Evolutionary conservation across 1,284 basidiomycete species (phyloP), one percentile per base, ranked within the genome.

Genomic region (Sutorius eximius): DNA sequence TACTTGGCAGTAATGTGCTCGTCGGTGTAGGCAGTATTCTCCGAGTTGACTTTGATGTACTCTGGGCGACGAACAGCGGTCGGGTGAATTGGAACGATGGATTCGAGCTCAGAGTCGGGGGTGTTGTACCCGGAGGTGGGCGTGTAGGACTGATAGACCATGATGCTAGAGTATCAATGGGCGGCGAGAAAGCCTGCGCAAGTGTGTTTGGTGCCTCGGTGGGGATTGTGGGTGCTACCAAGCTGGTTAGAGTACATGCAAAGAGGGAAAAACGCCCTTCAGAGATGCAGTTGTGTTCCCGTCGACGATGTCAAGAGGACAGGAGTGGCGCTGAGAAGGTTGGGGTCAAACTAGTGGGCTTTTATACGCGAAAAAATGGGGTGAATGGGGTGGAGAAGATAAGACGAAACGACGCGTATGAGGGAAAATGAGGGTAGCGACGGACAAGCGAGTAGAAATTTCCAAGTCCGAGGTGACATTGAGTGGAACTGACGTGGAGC

Each of bases 211-310:
- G 64, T 69, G 75, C 89, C 89, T 82, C 86, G 78, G 76, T 89
- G 81, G 66, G 82, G 80, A 74, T 91, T 91, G 77, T 92, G 89
- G 59, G 81, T 76, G 73, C 85, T 87, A 73, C 84, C 82, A 61
- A 91, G 85, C 72, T 89, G 87, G 84, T 92, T 91, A 58, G 87
- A 88, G 87, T 83, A 92, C 89, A 91, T 91, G 81, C 87, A 91
- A 78, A 67, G 69, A 71, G 66, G 61, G 72, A 69, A 71, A 69
- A 49, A 59, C 48, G 56, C 62, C 61, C 65, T 55, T 59, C 53
- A 58, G 50, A 52, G 57, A 58, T 43, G 55, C 54, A 45, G 51
- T 30, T 11, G 40, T 5, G 34, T 29, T 46, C n/a, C 32, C 30
- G 45, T 47, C 46, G 27, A 59, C 20, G 29, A 43, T 18, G 22